These are phyloP conservation scores for Avena sativa DNA, from an alignment of 176 grass and related monocot species.

Conservation along the genomic window DNA sequence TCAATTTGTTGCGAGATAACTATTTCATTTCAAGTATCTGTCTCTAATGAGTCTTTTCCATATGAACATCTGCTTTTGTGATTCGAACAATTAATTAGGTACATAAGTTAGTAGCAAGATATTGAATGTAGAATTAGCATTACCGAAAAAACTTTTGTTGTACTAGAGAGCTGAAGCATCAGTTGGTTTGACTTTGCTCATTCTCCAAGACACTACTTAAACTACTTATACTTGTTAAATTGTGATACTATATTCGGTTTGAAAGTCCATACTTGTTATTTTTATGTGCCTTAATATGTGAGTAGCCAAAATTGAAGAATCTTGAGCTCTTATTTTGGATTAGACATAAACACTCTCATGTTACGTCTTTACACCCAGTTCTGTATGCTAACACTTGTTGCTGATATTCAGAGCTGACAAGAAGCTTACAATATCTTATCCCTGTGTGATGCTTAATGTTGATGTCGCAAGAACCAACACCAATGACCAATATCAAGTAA, in stretches of 20 bases:
- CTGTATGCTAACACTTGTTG: constrained; percentile 41
- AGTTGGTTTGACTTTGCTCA: not conserved
- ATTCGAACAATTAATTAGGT: constrained; percentile 9
- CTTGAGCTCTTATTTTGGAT: constrained; percentile 33
- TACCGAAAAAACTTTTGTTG: constrained; percentile 11
- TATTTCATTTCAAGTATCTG: constrained; percentile 31
- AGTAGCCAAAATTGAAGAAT: not conserved
- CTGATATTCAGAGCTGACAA: constrained; percentile 76
- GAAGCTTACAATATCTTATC: constrained; percentile 93
- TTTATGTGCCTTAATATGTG: constrained; percentile 26
- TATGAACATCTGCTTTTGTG: not conserved
- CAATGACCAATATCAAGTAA: constrained; percentile 98
- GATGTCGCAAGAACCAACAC: constrained; percentile 96
- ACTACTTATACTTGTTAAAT: constrained; percentile 19
- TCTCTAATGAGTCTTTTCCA: not conserved
- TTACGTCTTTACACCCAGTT: constrained; percentile 24
- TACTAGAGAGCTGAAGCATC: not conserved
- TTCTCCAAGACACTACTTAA: constrained; percentile 29
- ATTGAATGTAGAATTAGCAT: constrained; percentile 15
- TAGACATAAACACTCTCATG: constrained; percentile 25
- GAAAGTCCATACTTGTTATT: constrained; percentile 14
- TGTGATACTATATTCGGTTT: not conserved
- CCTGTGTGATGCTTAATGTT: constrained; percentile 97
- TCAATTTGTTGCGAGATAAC: not conserved
- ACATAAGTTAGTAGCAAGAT: not conserved